Evolutionary conservation across 192 early-diverging fungal species (phyloP), one percentile per base, ranked within the genome.

Genomic region (Helicostylum pulchrum): DNA sequence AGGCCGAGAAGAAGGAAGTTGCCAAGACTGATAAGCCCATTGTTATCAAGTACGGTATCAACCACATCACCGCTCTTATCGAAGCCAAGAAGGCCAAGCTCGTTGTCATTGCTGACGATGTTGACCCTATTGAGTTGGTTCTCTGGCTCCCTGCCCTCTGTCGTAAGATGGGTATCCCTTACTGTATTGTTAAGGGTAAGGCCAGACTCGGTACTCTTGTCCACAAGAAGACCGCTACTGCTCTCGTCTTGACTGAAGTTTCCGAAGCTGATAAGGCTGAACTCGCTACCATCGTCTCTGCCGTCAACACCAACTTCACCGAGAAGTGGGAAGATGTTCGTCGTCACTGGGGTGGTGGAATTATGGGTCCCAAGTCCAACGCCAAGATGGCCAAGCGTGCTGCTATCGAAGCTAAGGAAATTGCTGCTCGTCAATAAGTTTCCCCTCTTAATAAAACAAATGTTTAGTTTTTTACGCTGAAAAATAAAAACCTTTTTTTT

Each of bases 161-260:
- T 91, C 92, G 95, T 76, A 99, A 99, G 92, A 97, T 97, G 96
- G 94, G 92, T 78, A 85, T 99, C 78, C 97, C 97, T 62, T 99
- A 99, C 88, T 87, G 83, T 83, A 97, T 99, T 77, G 93, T 99
- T 78, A 99, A 99, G 94, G 85, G 91, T 76, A 99, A 99, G 89
- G 85, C 91, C 78, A 88, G 97, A 77, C 90, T 99, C 73, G 97
- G 97, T 74, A 93, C 95, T 61, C 90, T 98, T 53, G 92, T 99
- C 72, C 95, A 97, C 92, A 93, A 97, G 85, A 99, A 99, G 94
- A 99, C 93, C 57, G 95, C 95, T 77, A 98, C 97, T 56, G 96
- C 95, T 61, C 78, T 99, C 57, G 95, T 92, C 59, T 78, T 99
- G 70, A 92, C 91, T 59, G 97, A 98, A 44, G 89, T 95, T 76